Base-by-base conservation (phyloP, 2,329 filamentous ascomycete species). In the Xylariomycetidae sp. region DNA sequence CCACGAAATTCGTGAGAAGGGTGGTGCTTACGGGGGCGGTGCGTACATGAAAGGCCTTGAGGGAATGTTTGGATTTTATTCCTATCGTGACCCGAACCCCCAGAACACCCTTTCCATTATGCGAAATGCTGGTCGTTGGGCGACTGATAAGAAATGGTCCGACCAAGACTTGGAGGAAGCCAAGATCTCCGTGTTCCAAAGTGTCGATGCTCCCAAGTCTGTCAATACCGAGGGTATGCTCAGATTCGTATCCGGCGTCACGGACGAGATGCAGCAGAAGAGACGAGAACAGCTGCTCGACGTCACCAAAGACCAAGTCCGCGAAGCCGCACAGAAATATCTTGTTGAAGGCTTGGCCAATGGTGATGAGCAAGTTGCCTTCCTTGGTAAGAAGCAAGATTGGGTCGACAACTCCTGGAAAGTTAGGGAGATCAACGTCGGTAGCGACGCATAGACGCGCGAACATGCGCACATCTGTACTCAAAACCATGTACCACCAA, bases 1-100 rank as follows among this genome's bases (percentile, higher is more conserved):
- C 56, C 90, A 94, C 47, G 92, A 96, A 60, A 95, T 98, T 46
- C 85, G 92, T 35, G 92, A 98, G 57, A 96, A 96, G 62, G 92
- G 92, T 19, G 92, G 92, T 23, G 92, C 92, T 0, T 98, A 98
- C 48, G 92, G 92, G 27, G 92, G 87, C 15, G 88, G 89, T 10
- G 90, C 92, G 2, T 90, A 87, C 56, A 82, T 84, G 27, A 79
- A 80, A 16, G 76, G 83, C 0, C 65, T 95, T 6, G 82, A 86
- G 46, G 90, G 89, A 16, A 60, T 94, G 1, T 96, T 98, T 49
- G 87, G 87, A 12, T 93, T 95, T 65, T 95, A 94, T 64, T 90
- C 85, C 27, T 98, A 98, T 70, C 85, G 92, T 32, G 92, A 98
- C 56, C 92, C 92, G 3, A 95, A 96, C 56, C 90, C 92, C 0